Evolutionary conservation across 129 eudicot genomes (phyloP).

Genomic region (Flaveria bidentis): DNA sequence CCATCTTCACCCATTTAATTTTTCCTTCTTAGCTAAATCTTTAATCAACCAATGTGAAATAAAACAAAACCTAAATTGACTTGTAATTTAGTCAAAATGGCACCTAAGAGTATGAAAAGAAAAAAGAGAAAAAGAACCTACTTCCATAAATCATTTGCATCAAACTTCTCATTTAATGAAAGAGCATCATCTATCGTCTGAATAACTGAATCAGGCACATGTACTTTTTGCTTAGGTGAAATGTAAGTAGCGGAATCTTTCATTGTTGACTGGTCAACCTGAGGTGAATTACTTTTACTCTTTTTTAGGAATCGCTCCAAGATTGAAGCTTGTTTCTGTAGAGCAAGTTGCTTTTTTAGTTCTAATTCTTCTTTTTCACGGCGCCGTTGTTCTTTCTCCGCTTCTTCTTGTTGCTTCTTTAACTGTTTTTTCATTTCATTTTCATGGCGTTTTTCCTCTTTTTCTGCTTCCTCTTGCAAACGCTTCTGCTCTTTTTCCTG

Average conservation of each 20-base stretch:
- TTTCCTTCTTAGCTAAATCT: neutral
- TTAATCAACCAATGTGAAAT: neutral
- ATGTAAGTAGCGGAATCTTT: constrained; percentile 26
- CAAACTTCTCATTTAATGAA: constrained; percentile 34
- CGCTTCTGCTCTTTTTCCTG: constrained; percentile 89
- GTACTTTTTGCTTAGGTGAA: constrained; percentile 28
- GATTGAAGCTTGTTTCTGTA: constrained; percentile 84
- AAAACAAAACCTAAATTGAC: neutral
- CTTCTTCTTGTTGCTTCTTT: constrained; percentile 80
- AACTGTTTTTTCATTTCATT: constrained; percentile 58
- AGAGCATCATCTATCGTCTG: constrained; percentile 65
- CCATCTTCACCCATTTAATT: neutral
- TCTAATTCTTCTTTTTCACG: constrained; percentile 83
- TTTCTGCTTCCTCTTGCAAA: constrained; percentile 80
- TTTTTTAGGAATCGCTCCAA: constrained; percentile 73
- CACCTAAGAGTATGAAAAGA: neutral
- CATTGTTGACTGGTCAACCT: constrained; percentile 36
- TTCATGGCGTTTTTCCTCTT: constrained; percentile 76
- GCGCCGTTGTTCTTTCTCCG: constrained; percentile 64
- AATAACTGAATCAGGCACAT: constrained; percentile 38
- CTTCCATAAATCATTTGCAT: constrained; percentile 61
- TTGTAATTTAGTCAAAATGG: neutral
- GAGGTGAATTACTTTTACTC: constrained; percentile 51
- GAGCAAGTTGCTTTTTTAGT: constrained; percentile 54
- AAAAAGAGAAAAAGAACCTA: constrained; percentile 27